Evolutionary conservation across 148 eudicot genomes (phyloP), one percentile per base, ranked within the genome.

Genomic region (Polygonum maritimum): DNA sequence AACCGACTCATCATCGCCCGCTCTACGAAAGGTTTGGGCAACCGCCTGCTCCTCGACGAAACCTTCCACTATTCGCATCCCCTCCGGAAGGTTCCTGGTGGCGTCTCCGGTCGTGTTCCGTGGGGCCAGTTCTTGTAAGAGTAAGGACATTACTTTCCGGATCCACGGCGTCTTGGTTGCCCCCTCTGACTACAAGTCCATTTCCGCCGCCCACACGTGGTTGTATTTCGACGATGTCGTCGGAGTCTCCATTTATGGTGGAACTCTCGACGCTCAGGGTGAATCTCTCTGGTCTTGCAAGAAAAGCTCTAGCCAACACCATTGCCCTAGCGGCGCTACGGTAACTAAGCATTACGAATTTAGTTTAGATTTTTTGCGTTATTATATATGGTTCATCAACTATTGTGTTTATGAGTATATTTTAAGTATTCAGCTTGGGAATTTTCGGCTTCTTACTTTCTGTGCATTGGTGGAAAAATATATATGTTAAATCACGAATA

Each of bases 181-280:
- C 1, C 84, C 87, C 0, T 16, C 83, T 1, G 78, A 82, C 47
- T 84, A 78, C 44, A 31, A 41, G 18, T 76, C 76, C 2, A 76
- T 84, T 13, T 10, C 14, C 3, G 82, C 82, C 0, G 73, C 73
- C 4, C 62, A 5, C 0, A 75, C 77, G 5, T 86, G 85, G 89
- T 39, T 86, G 0, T 14, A 73, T 0, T 86, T 86, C 14, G 65
- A 80, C 38, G 33, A 35, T 7, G 89, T 84, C 7, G 47, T 11
- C 54, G 85, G 85, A 51, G 79, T 86, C 71, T 40, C 81, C 11
- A 78, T 86, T 44, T 33, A 73, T 11, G 85, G 87, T 15, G 89
- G 89, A 5, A 78, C 72, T 19, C 79, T 86, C n/a, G 85, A 86
- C 18, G 86, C 81, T 8, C 82, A 76, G 45, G 89, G 89, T 2